phyloP scores from a whole-genome alignment of 2,329 filamentous ascomycete species.

The Neonectria hederae region DNA sequence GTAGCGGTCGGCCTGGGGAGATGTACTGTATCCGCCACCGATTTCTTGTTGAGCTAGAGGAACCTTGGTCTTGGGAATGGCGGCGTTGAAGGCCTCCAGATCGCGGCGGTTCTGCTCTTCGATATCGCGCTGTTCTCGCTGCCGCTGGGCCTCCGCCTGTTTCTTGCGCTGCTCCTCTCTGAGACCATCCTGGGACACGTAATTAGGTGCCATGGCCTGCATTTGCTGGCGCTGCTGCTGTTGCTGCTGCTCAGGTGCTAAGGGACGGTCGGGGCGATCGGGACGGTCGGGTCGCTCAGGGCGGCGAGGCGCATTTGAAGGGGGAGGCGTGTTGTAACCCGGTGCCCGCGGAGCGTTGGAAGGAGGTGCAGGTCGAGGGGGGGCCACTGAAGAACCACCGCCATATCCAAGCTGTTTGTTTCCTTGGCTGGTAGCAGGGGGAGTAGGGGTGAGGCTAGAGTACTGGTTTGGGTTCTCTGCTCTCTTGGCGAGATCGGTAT shows the following conservation, averaged over 20 bases:
- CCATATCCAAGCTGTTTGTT: constrained; percentile 72
- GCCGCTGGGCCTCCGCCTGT: constrained; percentile 67
- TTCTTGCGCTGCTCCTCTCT: constrained; percentile 70
- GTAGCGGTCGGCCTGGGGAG: constrained; percentile 72
- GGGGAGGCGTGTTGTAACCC: constrained; percentile 52
- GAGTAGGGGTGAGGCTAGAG: constrained; percentile 73
- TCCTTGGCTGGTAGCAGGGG: constrained; percentile 64
- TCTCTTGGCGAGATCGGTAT: constrained; percentile 82
- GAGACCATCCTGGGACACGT: constrained; percentile 59
- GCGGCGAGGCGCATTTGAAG: constrained; percentile 54
- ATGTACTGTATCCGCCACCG: constrained; percentile 66
- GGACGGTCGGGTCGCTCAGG: constrained; percentile 47
- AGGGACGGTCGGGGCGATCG: constrained; percentile 54
- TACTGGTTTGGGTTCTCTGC: constrained; percentile 76
- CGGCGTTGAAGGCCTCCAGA: constrained; percentile 88
- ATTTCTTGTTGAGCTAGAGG: constrained; percentile 91
- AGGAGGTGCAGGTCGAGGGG: constrained; percentile 71
- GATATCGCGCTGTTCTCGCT: constrained; percentile 59
- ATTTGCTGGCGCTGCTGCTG: constrained; percentile 67
- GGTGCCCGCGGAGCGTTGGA: constrained; percentile 53
- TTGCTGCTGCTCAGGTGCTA: constrained; percentile 53
- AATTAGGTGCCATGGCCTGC: constrained; percentile 65
- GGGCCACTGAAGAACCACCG: constrained; percentile 68
- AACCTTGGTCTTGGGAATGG: constrained; percentile 81
- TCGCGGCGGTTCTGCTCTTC: constrained; percentile 78